Evolutionary conservation across 2,329 filamentous ascomycete genomes (phyloP).

Genomic region (Beauveria sp.): DNA sequence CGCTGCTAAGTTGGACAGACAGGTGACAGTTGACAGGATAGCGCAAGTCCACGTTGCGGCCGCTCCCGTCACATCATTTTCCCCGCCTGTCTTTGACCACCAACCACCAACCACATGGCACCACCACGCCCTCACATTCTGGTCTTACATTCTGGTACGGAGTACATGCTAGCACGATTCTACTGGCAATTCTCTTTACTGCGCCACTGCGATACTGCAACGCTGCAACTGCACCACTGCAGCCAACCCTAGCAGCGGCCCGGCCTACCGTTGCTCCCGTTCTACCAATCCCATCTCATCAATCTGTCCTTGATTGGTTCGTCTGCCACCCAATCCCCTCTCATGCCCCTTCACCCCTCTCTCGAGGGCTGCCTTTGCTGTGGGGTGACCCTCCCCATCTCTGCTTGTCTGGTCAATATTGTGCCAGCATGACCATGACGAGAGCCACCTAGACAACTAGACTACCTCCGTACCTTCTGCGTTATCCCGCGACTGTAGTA

Average conservation of each 20-base stretch:
- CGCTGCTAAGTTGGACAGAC: not conserved
- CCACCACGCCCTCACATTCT: too few relatives aligned
- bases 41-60: not conserved
- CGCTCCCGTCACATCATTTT: slow-evolving; percentile 7
- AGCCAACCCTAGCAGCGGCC: slow-evolving; percentile 7
- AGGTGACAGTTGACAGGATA: slow-evolving; percentile 2
- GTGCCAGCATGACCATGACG: slow-evolving; percentile 4
- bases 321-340: not conserved
- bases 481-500: not conserved
- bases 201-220: too few relatives aligned
- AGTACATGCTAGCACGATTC: too few relatives aligned
- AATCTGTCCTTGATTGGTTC: slow-evolving; percentile 2
- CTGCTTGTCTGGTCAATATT: not conserved
- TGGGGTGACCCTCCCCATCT: not conserved
- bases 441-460: not conserved
- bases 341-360: not conserved
- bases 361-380: slow-evolving; percentile 8
- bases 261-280: slow-evolving; percentile 1
- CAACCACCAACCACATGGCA: not conserved
- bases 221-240: not conserved
- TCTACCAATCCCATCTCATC: slow-evolving; percentile 1
- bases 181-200: too few relatives aligned
- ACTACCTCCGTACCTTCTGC: not conserved
- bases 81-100: not conserved
- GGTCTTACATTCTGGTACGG: too few relatives aligned